Evolutionary conservation across 257 asterid species (phyloP).

Genomic region (Jacaranda mimosifolia): DNA sequence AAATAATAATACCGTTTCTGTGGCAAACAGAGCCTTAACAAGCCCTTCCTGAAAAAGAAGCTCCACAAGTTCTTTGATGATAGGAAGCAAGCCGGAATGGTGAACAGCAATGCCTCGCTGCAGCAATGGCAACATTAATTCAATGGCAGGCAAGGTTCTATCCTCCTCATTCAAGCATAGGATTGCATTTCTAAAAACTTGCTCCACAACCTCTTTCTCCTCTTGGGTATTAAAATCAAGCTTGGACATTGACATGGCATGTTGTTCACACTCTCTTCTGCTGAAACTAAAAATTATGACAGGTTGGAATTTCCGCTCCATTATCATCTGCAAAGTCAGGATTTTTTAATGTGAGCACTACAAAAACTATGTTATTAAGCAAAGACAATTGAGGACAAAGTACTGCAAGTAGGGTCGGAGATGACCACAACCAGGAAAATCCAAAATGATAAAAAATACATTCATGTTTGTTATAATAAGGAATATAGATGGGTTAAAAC

Average conservation of each 20-base stretch:
- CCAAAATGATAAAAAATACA: not conserved
- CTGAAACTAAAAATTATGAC: constrained; percentile 97
- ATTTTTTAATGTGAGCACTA: constrained; percentile 34
- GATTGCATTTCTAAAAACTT: constrained; percentile 85
- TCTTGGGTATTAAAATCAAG: constrained; percentile 90
- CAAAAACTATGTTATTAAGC: not conserved
- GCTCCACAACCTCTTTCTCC: constrained; percentile 87
- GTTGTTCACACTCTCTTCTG: constrained; percentile 98
- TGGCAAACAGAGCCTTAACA: constrained; percentile 96
- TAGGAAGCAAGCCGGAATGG: constrained; percentile 98
- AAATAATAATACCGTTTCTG: constrained; percentile 82
- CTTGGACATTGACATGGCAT: constrained; percentile 98
- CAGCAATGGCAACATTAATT: constrained; percentile 93
- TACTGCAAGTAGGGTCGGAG: not conserved
- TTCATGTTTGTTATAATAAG: not conserved
- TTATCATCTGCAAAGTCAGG: constrained; percentile 77
- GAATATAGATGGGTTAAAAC: constrained; percentile 17
- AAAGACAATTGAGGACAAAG: constrained; percentile 25
- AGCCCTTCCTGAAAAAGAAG: constrained; percentile 99
- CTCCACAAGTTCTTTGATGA: constrained; percentile 95
- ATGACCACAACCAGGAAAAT: constrained; percentile 13
- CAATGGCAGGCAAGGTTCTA: constrained; percentile 94
- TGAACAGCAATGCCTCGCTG: constrained; percentile 98
- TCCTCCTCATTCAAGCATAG: constrained; percentile 93
- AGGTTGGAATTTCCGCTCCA: constrained; percentile 97